Conservation (phyloP, 805 yeast species). For the Hanseniaspora valbyensis region DNA sequence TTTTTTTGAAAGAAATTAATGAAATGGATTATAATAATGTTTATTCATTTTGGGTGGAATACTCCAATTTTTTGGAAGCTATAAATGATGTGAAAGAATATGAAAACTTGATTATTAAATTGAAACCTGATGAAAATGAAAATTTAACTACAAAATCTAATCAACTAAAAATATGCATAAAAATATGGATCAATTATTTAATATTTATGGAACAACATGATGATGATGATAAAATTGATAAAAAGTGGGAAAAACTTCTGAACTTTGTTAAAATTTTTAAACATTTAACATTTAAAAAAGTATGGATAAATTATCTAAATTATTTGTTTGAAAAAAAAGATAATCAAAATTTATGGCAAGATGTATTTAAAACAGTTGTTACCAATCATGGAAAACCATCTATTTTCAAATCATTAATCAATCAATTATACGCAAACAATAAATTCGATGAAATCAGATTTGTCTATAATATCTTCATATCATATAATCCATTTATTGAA, state of each 20-base stretch:
- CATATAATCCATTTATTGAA: slow-evolving; percentile 22
- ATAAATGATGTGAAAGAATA: slow-evolving; percentile 26
- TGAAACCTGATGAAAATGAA: slow-evolving; percentile 32
- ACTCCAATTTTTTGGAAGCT: slow-evolving; percentile 41
- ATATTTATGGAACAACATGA: slow-evolving; percentile 53
- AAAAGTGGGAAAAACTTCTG: slow-evolving; percentile 41
- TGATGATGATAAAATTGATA: slow-evolving; percentile 33
- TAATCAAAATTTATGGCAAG: slow-evolving; percentile 20
- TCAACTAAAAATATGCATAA: slow-evolving; percentile 60
- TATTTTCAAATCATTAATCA: slow-evolving; percentile 54
- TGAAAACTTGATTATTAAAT: slow-evolving; percentile 34
- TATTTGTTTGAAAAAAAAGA: slow-evolving; percentile 67
- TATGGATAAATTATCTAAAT: slow-evolving; percentile 63
- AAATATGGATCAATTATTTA: slow-evolving; percentile 59
- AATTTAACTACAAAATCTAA: slow-evolving; percentile 27
- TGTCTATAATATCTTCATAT: slow-evolving; percentile 50
- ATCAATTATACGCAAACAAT: slow-evolving; percentile 52
- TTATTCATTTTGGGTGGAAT: slow-evolving; percentile 78
- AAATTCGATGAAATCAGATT: slow-evolving; percentile 73
- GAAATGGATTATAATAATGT: slow-evolving; percentile 21
- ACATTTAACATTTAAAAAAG: slow-evolving; percentile 52
- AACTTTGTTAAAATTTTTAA: slow-evolving; percentile 36
- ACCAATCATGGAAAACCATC: slow-evolving; percentile 55
- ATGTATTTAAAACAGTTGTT: slow-evolving; percentile 50
- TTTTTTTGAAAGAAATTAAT: no score